phyloP scores from a whole-genome alignment of 306 rosid genomes.

The Cucumis melo region DNA sequence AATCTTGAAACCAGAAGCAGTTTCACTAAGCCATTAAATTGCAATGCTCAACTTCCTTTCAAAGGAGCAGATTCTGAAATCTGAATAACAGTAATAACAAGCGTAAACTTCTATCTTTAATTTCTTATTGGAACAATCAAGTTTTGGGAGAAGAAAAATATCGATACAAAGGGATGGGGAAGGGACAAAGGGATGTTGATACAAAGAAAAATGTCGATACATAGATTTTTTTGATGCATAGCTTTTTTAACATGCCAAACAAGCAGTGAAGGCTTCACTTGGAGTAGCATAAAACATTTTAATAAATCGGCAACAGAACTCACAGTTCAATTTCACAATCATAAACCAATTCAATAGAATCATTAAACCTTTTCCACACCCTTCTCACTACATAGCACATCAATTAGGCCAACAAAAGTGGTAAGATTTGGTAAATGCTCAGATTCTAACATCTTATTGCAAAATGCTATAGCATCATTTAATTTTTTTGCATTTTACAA shows the following conservation, averaged over 20 bases:
- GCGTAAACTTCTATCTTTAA: background rate
- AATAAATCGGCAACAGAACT: too few relatives aligned
- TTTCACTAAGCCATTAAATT: background rate
- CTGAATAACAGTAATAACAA: background rate
- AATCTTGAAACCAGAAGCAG: constrained; percentile 49
- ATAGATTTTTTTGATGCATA: too few relatives aligned
- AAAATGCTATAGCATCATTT: constrained; percentile 48
- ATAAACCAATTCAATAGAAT: too few relatives aligned
- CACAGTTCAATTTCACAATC: too few relatives aligned
- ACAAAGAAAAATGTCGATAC: too few relatives aligned
- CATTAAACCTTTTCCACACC: too few relatives aligned
- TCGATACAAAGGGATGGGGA: background rate
- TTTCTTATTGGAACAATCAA: background rate
- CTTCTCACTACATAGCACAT: constrained; percentile 43
- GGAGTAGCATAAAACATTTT: too few relatives aligned
- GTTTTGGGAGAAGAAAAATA: background rate
- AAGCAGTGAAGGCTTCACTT: too few relatives aligned
- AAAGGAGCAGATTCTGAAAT: constrained; percentile 4
- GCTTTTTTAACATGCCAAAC: too few relatives aligned
- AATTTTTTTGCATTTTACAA: constrained; percentile 32
- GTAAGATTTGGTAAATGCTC: constrained; percentile 66
- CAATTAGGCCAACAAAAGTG: constrained; percentile 59
- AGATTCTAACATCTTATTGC: constrained; percentile 74
- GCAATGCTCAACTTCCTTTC: background rate
- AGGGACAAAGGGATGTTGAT: too few relatives aligned